Evolutionary conservation across 371 early-diverging fungal genomes (phyloP).

Genomic region (Blakeslea trispora): DNA sequence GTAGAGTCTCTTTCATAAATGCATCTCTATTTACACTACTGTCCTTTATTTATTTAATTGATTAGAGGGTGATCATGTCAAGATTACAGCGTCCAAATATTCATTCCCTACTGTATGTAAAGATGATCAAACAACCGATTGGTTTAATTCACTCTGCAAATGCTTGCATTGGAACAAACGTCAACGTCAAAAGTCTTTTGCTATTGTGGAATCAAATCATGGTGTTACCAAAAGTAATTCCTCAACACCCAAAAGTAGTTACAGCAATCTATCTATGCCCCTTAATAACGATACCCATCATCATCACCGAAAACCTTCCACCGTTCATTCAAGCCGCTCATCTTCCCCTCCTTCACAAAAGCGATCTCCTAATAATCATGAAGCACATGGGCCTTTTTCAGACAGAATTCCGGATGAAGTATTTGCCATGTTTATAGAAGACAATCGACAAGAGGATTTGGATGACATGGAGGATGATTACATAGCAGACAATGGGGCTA

Average conservation of each 20-base stretch:
- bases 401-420: slow-evolving; percentile 38
- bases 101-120: slow-evolving; percentile 90
- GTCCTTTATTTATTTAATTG: slow-evolving; percentile 1
- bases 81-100: slow-evolving; percentile 80
- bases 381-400: slow-evolving; percentile 16
- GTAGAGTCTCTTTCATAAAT: too few species aligned
- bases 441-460: too few species aligned
- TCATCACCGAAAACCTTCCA: not conserved
- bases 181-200: slow-evolving; percentile 70
- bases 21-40: too few species aligned
- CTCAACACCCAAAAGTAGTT: not conserved
- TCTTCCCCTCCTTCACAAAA: slow-evolving; percentile 10
- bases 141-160: slow-evolving; percentile 78
- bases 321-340: slow-evolving; percentile 3
- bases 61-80: slow-evolving; percentile 83
- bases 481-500: not conserved
- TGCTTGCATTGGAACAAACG: slow-evolving; percentile 88
- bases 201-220: slow-evolving; percentile 43
- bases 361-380: too few species aligned
- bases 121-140: slow-evolving; percentile 75
- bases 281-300: slow-evolving; percentile 3
- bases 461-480: slow-evolving; percentile 31
- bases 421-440: slow-evolving; percentile 39
- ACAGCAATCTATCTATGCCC: not conserved
- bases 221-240: not conserved